Base-by-base conservation (phyloP, 2,329 filamentous ascomycete genomes). In the Talaromyces sp. region DNA sequence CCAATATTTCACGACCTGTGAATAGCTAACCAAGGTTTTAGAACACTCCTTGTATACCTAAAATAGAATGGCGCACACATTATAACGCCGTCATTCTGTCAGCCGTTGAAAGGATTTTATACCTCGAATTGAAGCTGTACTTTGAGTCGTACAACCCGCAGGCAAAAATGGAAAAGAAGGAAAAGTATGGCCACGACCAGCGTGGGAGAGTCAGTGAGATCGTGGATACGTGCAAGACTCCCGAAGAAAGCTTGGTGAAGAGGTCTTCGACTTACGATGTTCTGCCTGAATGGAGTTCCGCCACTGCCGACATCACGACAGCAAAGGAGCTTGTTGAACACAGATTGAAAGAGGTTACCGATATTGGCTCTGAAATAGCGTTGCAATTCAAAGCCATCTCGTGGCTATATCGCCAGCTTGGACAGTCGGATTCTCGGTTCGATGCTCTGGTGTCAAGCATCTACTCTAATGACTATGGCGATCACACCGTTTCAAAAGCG, bases 221-320 rank as follows among this genome's bases (percentile, higher is more conserved):
- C 11, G 68, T 84, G 6, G 73, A 73, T n/a, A 75, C 72, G 11
- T 80, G 78, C 11, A 64, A 70, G 2, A 77, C 75, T 2, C 77
- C 80, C 0, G 81, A 85, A 65, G 82, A 84, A 62, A 82, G 82
- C 0, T 70, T 86, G n/a, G 67, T 84, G 0, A 83, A 80, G 68
- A 66, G 80, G 64, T 69, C 76, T 65, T 71, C 77, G 50, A 70
- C 73, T 29, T 74, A 77, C 57, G 67, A 69, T 2, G 65, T 72
- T 27, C 67, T 69, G 17, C 65, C 66, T 17, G 60, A 60, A 21
- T 73, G 69, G 65, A 65, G 67, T 13, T 62, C 68, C 35, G 65
- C 69, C 1, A 63, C 68, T 26, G 70, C 71, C 29, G 69, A 68
- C 32, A 62, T 63, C 3, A 60, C 69, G 29, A 76, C 73, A 4